phyloP scores from a whole-genome alignment of 441 rosid genomes.

The Omphalea diandra region DNA sequence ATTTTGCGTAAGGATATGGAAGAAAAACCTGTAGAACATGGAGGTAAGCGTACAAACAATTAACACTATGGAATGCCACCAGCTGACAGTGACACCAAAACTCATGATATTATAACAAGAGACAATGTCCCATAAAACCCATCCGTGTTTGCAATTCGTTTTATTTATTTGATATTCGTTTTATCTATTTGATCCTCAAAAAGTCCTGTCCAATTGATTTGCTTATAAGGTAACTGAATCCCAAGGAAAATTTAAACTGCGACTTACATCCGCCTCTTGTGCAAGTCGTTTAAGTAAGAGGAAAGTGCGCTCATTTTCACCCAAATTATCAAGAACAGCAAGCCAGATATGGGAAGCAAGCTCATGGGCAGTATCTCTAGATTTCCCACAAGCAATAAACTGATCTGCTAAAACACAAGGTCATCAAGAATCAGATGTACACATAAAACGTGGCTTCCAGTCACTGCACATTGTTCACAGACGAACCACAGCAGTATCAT shows the following conservation, averaged over 20 bases:
- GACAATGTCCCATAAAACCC: neutral
- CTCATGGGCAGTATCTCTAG: slow-evolving; percentile 66
- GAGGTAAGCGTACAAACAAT: neutral
- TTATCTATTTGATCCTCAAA: neutral
- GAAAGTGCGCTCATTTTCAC: slow-evolving; percentile 68
- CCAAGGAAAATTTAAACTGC: neutral
- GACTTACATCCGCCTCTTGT: slow-evolving; percentile 70
- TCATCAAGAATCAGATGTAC: neutral
- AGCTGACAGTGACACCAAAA: neutral
- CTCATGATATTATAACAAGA: too few species aligned
- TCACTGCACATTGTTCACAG: slow-evolving; percentile 10
- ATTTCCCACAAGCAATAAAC: slow-evolving; percentile 70
- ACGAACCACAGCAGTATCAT: neutral
- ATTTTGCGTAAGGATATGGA: slow-evolving; percentile 76
- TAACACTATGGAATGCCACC: neutral
- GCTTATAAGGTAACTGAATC: neutral
- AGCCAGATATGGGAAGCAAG: slow-evolving; percentile 77
- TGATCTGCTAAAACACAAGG: slow-evolving; percentile 57
- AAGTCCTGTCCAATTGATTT: too few species aligned
- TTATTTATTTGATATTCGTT: too few species aligned
- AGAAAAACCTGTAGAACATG: slow-evolving; percentile 63
- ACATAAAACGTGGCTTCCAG: neutral
- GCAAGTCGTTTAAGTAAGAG: slow-evolving; percentile 68
- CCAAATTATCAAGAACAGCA: slow-evolving; percentile 77
- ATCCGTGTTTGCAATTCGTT: neutral